Base-by-base conservation (phyloP, 179 eudicot species). In the Beta lomatogona region DNA sequence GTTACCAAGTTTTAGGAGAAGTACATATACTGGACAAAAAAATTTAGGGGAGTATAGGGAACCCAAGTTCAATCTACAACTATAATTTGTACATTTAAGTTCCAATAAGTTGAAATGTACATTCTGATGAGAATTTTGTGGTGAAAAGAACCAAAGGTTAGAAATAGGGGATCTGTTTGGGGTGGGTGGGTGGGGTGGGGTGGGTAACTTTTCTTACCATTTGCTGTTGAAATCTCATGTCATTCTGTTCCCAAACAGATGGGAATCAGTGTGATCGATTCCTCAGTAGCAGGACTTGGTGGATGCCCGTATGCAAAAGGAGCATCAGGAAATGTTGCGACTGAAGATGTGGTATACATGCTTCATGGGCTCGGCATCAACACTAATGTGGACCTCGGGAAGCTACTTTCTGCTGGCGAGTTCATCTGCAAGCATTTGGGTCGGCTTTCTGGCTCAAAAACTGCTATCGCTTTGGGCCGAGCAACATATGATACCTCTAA, bases 291-390 rank as follows among this genome's bases (percentile, higher is more conserved):
- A 52, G 95, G 95, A 61, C 92, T 92, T 19, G 95, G 95, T 71
- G 95, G 95, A 6, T 92, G 95, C 86, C 95, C 95, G 54, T 92
- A 92, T 64, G 95, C 95, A 7, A 92, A 91, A 85, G 95, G 95
- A 77, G 95, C 95, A 45, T 89, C 95, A 7, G 95, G 95, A 21
- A 92, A 92, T 63, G 95, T 92, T 70, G 90, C 95, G 36, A 92
- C 95, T 0, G 95, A 92, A 85, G 95, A 92, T 72, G 95, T 92
- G 25, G 93, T 92, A 19, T 92, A 91, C 89, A 92, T 92, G 95
- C 93, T 92, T 54, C 81, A 89, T 64, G 95, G 95, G 15, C 89
- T 92, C 6, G 95, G 95, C 28, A 87, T 92, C 48, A 80, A 85
- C 69, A 92, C 93, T 1, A 82, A 88, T 79, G 89, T 92, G 50